phyloP scores from a whole-genome alignment of 768 basidiomycete species.

The Hortiboletus flavorubellus region DNA sequence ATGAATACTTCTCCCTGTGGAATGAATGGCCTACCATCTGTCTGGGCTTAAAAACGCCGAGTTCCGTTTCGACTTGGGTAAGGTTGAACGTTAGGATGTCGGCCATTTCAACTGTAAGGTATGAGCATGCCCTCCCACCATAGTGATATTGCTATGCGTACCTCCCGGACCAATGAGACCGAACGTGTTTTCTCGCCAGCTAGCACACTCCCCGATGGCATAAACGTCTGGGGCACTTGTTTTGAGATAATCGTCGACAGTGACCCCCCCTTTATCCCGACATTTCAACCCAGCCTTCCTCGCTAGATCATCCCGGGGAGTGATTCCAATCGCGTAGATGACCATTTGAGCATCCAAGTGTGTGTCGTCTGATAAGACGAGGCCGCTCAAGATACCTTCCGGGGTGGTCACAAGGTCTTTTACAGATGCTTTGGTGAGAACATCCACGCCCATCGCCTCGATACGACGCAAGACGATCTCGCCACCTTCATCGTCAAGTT shows the following conservation, averaged over 20 bases:
- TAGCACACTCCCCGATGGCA: conserved; percentile 76
- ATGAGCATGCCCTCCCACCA: not conserved
- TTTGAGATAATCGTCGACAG: conserved; percentile 52
- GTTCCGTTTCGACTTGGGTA: conserved; percentile 46
- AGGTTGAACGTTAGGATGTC: conserved; percentile 73
- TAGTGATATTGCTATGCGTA: conserved; percentile 1
- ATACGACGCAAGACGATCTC: conserved; percentile 61
- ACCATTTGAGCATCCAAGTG: conserved; percentile 50
- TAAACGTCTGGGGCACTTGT: conserved; percentile 60
- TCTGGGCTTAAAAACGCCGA: conserved; percentile 40
- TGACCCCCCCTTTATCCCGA: conserved; percentile 49
- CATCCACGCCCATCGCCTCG: conserved; percentile 55
- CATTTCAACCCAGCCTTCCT: conserved; percentile 48
- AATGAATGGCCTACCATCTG: conserved; percentile 36
- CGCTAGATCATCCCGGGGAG: conserved; percentile 67
- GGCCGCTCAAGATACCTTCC: conserved; percentile 41
- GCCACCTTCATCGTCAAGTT: conserved; percentile 55
- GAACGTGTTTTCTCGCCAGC: conserved; percentile 64
- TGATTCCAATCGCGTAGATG: conserved; percentile 69
- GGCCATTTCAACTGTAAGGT: conserved; percentile 58
- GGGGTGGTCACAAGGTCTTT: conserved; percentile 37
- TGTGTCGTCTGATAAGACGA: conserved; percentile 47
- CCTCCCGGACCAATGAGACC: conserved; percentile 73
- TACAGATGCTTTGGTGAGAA: conserved; percentile 43
- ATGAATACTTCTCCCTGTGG: not conserved